Percentiles rank a stretch among this genome's conserved stretches.
Evolutionary conservation across 2,329 filamentous ascomycete species (phyloP).

Genomic region (Cryphonectria japonica): DNA sequence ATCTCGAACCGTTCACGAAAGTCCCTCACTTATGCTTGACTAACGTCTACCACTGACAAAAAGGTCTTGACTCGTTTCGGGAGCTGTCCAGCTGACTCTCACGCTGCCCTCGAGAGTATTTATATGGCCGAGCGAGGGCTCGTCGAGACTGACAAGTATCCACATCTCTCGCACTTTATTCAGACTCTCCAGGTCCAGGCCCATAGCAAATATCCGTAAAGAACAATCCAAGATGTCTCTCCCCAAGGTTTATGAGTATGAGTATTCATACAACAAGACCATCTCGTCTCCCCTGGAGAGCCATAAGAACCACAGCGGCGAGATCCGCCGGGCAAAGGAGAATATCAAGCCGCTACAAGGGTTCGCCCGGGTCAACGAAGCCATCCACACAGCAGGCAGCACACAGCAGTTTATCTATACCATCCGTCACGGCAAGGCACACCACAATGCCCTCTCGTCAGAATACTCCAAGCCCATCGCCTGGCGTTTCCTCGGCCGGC

Average conservation of each 20-base stretch:
- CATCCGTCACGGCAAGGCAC: slow-evolving; percentile 23
- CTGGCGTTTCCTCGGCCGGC: slow-evolving; percentile 21
- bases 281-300: slow-evolving; percentile 6
- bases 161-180: background rate
- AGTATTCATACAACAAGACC: slow-evolving; percentile 16
- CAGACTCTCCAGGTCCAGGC: background rate
- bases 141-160: background rate
- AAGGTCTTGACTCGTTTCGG: background rate
- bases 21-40: background rate
- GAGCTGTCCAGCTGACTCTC: background rate
- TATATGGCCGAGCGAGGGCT: background rate
- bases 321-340: slow-evolving; percentile 11
- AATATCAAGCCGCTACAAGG: slow-evolving; percentile 6
- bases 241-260: background rate
- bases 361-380: slow-evolving; percentile 3
- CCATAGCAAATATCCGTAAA: background rate
- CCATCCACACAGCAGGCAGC: background rate
- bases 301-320: slow-evolving; percentile 4
- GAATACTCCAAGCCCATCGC: slow-evolving; percentile 17
- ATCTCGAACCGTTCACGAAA: background rate
- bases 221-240: background rate
- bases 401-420: slow-evolving; percentile 22
- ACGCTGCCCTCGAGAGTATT: background rate
- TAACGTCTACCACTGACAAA: background rate
- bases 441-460: slow-evolving; percentile 18